These are phyloP conservation scores for Chionographis japonica DNA, from an alignment of 106 monocot genomes.

Conservation along the genomic window DNA sequence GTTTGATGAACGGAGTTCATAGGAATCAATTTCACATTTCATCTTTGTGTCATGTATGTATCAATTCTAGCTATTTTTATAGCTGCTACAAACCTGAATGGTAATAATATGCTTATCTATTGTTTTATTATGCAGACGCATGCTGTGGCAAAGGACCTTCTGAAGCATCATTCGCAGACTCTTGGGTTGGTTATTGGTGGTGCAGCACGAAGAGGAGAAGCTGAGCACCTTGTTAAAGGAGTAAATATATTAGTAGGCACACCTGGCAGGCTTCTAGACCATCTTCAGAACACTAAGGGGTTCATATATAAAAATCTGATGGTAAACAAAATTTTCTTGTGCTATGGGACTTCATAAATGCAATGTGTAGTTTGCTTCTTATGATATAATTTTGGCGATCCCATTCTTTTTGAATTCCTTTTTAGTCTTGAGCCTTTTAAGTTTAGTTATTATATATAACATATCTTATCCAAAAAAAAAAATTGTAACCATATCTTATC, in stretches of 20 bases:
- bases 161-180: constrained; percentile 88
- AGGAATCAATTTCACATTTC: no score
- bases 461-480: no score
- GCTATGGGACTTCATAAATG: background rate
- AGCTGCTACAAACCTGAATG: no score
- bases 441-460: no score
- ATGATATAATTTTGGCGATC: background rate
- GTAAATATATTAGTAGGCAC: constrained; percentile 82
- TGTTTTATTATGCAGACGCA: constrained; percentile 51
- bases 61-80: no score
- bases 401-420: no score
- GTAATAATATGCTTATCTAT: background rate
- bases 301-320: constrained; percentile 80
- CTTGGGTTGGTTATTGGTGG: constrained; percentile 81
- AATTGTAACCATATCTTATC: no score
- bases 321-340: constrained; percentile 28
- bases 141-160: constrained; percentile 72
- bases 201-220: constrained; percentile 57
- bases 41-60: no score
- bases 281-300: constrained; percentile 76
- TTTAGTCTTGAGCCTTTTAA: no score
- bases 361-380: background rate
- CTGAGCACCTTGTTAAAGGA: constrained; percentile 75
- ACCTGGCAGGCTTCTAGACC: constrained; percentile 88
- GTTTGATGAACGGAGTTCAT: no score